Base-by-base conservation (phyloP, 306 rosid genomes). In the Prunus armeniaca region DNA sequence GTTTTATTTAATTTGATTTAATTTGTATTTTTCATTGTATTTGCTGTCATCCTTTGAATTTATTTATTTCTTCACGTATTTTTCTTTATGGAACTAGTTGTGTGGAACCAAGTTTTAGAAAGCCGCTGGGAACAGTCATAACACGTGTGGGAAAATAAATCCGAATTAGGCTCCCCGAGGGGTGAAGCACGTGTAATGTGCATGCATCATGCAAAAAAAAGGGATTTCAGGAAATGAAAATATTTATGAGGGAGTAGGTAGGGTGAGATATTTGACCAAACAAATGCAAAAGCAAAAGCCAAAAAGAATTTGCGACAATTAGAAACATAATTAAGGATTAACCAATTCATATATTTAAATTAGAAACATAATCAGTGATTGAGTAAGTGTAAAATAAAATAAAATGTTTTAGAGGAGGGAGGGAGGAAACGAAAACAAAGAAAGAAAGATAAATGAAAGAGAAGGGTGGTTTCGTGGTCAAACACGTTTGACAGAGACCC, bases 101-200 rank as follows among this genome's bases (percentile, higher is more conserved):
- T 34, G 2, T 34, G 6, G 43, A 34, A 34, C 43, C 9, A 34
- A 34, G 43, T 34, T 34, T 34, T 34, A 6, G 43, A 34, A 34
- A 46, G 62, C 27, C 3, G 62, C 62, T n/a, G 12, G 62, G 62
- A 56, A 56, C 1, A n/a, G 20, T 20, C 49, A 3, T 34, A 11
- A 68, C 24, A 62, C 70, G 62, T 28, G 69, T 18, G 52, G 34
- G 20, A 9, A 45, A 46, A 61, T 17, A 60, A 13, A 25, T 30
- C 4, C 4, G 17, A 38, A 15, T 60, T 20, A 69, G 80, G 77
- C 80, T 52, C 38, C 76, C 70, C 2, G 46, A 50, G 69, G 12
- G 25, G 60, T 30, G 65, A 77, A 77, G 75, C 78, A 73, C 82
- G 76, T 77, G 67, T 41, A 63, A 12, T 25, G 17, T 63, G 85